phyloP scores from a whole-genome alignment of 2,329 filamentous ascomycete species.

The Metarhizium album region DNA sequence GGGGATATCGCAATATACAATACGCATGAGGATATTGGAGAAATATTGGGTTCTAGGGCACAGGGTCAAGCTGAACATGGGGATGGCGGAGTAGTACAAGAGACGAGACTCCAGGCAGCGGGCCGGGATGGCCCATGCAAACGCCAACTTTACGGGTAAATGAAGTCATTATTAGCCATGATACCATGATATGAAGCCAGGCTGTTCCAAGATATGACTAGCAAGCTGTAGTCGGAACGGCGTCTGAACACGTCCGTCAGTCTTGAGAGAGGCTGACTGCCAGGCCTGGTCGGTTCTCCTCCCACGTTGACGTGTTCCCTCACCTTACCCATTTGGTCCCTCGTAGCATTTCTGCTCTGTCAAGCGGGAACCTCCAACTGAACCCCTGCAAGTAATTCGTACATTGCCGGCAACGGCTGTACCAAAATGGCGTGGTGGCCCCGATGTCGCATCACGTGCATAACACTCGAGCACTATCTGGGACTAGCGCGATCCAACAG shows the following conservation, averaged over 20 bases:
- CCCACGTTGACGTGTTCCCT: background rate
- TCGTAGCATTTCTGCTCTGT: background rate
- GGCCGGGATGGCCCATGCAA: conserved; percentile 7
- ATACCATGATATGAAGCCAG: conserved; percentile 9
- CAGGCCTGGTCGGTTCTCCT: background rate
- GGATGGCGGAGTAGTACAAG: too few species aligned
- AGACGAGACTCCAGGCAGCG: background rate
- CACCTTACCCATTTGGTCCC: background rate
- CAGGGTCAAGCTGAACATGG: background rate
- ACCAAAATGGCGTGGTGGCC: background rate
- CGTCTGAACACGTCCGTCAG: background rate
- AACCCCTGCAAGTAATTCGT: background rate
- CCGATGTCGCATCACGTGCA: conserved; percentile 15
- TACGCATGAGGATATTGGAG: conserved; percentile 7
- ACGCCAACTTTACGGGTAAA: conserved; percentile 7
- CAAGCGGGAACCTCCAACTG: background rate
- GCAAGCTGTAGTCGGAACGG: background rate
- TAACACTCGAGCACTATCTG: conserved; percentile 11
- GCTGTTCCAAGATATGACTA: background rate
- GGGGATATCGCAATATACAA: conserved; percentile 19
- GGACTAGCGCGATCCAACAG: conserved; percentile 28
- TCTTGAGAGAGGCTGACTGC: too few species aligned
- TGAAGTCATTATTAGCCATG: conserved; percentile 10
- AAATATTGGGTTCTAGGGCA: background rate
- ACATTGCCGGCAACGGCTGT: background rate